Evolutionary conservation across 495 filamentous ascomycete genomes (phyloP).

Genomic region (Talaromyces liani): DNA sequence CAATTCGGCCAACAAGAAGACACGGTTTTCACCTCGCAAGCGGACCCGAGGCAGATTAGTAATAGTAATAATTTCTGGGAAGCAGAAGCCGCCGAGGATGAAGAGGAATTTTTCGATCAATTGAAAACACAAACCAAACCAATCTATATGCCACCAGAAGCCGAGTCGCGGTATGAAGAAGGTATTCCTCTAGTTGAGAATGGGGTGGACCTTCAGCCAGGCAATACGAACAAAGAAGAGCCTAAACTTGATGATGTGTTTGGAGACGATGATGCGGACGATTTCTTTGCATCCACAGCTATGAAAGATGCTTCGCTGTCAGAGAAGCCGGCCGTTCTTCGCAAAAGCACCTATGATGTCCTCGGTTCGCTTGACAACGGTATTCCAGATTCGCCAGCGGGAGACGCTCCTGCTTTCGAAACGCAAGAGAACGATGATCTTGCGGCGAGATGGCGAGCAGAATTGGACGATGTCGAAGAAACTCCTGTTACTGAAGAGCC

Average conservation of each 20-base stretch:
- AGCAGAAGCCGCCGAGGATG: conserved; percentile 31
- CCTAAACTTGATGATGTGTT: conserved; percentile 24
- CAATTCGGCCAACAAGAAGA: conserved; percentile 15
- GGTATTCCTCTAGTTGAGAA: conserved; percentile 37
- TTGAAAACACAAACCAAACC: conserved; percentile 41
- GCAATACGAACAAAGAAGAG: conserved; percentile 5
- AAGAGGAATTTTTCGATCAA: conserved; percentile 41
- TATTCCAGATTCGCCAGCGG: conserved; percentile 20
- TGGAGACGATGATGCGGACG: conserved; percentile 31
- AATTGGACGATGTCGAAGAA: conserved; percentile 13
- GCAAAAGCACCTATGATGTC: conserved; percentile 38
- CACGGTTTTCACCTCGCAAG: conserved; percentile 11
- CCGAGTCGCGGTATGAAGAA: conserved; percentile 42
- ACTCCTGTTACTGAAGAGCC: conserved; percentile 13
- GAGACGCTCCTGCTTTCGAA: conserved; percentile 9
- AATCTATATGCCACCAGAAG: conserved; percentile 35
- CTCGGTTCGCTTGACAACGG: conserved; percentile 24
- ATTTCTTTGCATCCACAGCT: conserved; percentile 27
- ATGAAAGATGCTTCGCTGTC: background rate
- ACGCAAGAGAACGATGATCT: conserved; percentile 16
- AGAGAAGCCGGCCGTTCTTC: conserved; percentile 19
- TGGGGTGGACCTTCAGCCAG: conserved; percentile 15
- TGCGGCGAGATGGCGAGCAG: conserved; percentile 20
- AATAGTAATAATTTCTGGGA: conserved; percentile 22
- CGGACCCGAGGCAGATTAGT: conserved; percentile 4